Base-by-base conservation (phyloP, 257 asterid genomes). In the Petunia axillaris region DNA sequence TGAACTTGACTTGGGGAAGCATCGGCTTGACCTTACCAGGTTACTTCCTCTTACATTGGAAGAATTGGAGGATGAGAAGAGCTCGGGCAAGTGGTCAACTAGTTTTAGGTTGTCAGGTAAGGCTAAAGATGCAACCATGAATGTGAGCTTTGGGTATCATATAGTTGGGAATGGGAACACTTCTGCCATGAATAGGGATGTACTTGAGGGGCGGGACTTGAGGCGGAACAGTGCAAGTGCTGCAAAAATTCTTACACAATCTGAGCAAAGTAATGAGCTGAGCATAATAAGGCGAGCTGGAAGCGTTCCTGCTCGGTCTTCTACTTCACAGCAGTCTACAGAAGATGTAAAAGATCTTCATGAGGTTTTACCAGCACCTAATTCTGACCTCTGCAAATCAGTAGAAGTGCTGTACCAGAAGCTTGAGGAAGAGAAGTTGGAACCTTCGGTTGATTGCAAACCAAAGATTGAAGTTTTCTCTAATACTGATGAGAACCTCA, bases 51-150 rank as follows among this genome's bases (percentile, higher is more conserved):
- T 96, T 76, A 91, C 97, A 8, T 67, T 94, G 81, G 99, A 96
- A 87, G 99, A 96, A 78, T 80, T 96, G 75, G 97, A 90, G 77
- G 98, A 93, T 77, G 96, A 93, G 89, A 94, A 89, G 84, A 87
- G 95, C 86, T 86, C 91, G 0, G 98, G 99, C 71, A 96, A 85
- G 82, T 96, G 99, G 99, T 88, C 97, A 35, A 96, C 99, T 81
- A 96, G 98, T 89, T 96, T 88, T 86, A 85, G 87, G 82, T 85
- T 96, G 82, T 89, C 97, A 2, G 98, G 98, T 53, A 90, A 88
- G 86, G 99, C 96, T 53, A 88, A 84, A 84, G 97, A 97, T 48
- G 99, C 95, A 36, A 88, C 83, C 16, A 75, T 96, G 85, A 90
- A 92, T 80, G 97, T 94, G 78, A 96, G 97, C 86, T 92, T 92